Percentiles rank a stretch among this genome's conserved stretches.
Conservation (phyloP, 148 eudicot genomes). For the Rhododendron ovatum region DNA sequence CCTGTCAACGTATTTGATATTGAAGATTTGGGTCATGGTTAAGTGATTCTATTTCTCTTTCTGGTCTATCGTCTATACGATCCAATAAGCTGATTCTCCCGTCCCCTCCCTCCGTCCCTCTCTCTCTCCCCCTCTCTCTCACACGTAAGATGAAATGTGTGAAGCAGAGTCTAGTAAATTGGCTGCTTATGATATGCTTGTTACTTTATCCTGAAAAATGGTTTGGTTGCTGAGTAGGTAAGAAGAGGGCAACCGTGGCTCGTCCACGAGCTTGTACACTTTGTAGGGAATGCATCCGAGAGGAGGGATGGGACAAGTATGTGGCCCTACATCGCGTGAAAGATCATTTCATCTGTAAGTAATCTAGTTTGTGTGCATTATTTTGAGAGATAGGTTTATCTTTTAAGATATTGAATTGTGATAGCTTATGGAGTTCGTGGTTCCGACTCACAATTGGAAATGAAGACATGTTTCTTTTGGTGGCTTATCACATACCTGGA, state of each 20-base stretch:
- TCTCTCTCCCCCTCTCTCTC: neutral
- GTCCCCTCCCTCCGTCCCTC: neutral
- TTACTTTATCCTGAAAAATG: neutral
- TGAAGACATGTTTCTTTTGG: neutral
- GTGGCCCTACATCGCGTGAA: conserved; percentile 72
- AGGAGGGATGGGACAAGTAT: conserved; percentile 64
- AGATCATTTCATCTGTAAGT: conserved; percentile 96
- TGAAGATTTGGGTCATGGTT: conserved; percentile 77
- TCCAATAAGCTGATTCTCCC: neutral
- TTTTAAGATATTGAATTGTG: neutral
- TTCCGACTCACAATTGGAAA: neutral
- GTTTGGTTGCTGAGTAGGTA: conserved; percentile 35
- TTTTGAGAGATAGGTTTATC: neutral
- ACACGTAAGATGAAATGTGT: neutral
- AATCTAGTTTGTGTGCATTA: neutral
- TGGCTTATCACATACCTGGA: neutral
- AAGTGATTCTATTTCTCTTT: neutral
- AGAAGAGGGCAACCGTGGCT: conserved; percentile 55
- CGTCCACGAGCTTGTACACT: conserved; percentile 82
- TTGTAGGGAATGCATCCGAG: conserved; percentile 85
- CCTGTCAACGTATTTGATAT: conserved; percentile 77
- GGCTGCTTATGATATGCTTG: neutral
- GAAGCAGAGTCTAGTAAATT: neutral
- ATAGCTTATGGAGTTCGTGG: neutral
- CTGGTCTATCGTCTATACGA: neutral